Base-by-base conservation (phyloP, 2,329 filamentous ascomycete species). In the Ceratocystis eucalypticola region DNA sequence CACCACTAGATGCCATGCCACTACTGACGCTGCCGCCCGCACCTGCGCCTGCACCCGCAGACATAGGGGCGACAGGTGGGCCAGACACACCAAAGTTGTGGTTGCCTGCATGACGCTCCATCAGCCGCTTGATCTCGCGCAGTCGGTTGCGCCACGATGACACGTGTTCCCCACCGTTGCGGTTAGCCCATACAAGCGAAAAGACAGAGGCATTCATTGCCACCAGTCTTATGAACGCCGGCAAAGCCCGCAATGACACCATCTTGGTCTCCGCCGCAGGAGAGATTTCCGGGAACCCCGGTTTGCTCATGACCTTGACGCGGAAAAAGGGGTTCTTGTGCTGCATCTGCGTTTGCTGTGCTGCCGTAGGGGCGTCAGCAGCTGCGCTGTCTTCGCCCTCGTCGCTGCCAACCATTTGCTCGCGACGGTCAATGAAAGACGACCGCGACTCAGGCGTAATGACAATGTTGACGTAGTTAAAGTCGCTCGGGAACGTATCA, bases 401-500 rank as follows among this genome's bases (percentile, higher is more conserved):
- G 2, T 50, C 62, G 10, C 20, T 57, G 17, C 62, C 67, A 8
- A 48, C 50, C 12, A 75, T 73, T 61, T 75, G 72, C 64, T 81
- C 76, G 20, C 85, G 78, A 5, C 82, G 84, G 62, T 88, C 85
- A 46, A 90, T 81, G 72, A 92, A 93, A 1, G 87, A 88, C 2
- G 86, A 85, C 50, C 87, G 82, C 3, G 91, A 92, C 69, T 92
- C 89, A 0, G 94, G 94, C 1, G 89, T 90, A 72, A 99, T 93
- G 71, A 97, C 88, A 71, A 99, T 97, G 74, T 96, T 91, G 73
- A 99, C 91, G 73, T 89, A 96, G 73, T 96, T 97, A 80, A 99
- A 96, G 67, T 93, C 88, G 0, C 91, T 95, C 0, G 91, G 91
- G 71, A 99, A 96, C 0, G 90, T 96, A 73, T 96, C 85, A 73